Evolutionary conservation across 441 rosid species (phyloP).

Genomic region (Euphorbia corollata): DNA sequence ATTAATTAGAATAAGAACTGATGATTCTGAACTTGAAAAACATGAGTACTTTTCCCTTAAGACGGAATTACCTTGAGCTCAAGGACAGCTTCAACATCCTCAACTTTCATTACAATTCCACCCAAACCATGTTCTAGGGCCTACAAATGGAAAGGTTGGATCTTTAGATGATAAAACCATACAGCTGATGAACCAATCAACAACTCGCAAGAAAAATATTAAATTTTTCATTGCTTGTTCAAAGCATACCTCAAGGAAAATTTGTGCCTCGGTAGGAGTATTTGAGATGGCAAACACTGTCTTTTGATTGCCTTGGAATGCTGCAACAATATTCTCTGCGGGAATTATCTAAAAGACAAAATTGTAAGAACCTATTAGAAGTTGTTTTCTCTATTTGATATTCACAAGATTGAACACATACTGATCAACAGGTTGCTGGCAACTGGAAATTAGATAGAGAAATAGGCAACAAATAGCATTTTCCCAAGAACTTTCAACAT

Average conservation of each 20-base stretch:
- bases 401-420: not conserved
- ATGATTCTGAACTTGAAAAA: constrained; percentile 14
- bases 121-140: constrained; percentile 82
- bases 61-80: constrained; percentile 51
- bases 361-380: constrained; percentile 3
- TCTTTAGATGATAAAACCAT: not conserved
- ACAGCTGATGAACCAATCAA: not conserved
- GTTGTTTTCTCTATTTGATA: not conserved
- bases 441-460: not conserved
- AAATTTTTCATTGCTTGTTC: not conserved
- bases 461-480: not conserved
- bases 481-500: not conserved
- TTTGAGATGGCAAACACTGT: constrained; percentile 66
- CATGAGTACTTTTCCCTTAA: not conserved
- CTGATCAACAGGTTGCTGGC: not conserved
- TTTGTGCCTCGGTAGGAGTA: constrained; percentile 52
- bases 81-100: constrained; percentile 53
- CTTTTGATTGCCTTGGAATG: constrained; percentile 64
- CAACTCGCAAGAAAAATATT: not conserved
- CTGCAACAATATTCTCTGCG: constrained; percentile 79
- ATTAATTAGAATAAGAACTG: constrained; percentile 26
- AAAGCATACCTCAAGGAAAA: constrained; percentile 60
- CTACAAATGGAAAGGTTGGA: constrained; percentile 25
- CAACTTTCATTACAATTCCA: constrained; percentile 60
- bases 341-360: constrained; percentile 53